phyloP scores from a whole-genome alignment of 2,329 filamentous ascomycete genomes.

The Scedosporium minutisporum region DNA sequence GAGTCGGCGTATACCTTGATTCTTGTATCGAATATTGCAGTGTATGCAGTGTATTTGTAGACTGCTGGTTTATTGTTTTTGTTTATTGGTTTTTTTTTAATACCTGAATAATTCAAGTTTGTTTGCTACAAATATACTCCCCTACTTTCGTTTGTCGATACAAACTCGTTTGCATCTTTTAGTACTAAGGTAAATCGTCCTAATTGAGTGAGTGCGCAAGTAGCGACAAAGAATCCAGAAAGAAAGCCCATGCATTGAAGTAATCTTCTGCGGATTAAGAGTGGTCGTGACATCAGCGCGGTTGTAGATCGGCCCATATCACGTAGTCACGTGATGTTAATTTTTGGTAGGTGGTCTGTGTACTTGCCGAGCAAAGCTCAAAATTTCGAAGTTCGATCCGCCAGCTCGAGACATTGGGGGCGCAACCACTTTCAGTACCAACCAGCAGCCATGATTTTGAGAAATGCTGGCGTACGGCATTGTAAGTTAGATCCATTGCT shows the following conservation, averaged over 20 bases:
- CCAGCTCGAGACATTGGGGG: neutral
- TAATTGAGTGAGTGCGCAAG: no score
- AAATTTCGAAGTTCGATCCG: conserved; percentile 6
- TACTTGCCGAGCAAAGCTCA: conserved; percentile 8
- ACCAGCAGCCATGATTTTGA: conserved; percentile 41
- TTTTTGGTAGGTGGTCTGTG: neutral
- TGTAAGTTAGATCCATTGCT: conserved; percentile 28
- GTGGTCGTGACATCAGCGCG: neutral
- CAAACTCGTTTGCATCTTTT: no score
- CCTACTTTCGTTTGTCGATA: no score
- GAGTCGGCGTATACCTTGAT: neutral
- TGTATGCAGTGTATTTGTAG: conserved; percentile 5
- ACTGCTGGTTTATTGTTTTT: neutral
- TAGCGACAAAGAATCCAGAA: no score
- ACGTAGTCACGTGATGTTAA: conserved; percentile 7
- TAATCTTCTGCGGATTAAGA: no score
- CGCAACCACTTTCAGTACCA: conserved; percentile 8
- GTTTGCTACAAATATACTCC: no score
- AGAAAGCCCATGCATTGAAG: no score
- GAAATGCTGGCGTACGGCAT: conserved; percentile 44
- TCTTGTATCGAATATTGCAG: conserved; percentile 3
- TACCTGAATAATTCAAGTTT: neutral
- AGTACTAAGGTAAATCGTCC: no score
- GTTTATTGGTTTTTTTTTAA: conserved; percentile 4
- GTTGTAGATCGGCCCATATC: neutral